Conservation (phyloP, 805 yeast genomes). For the Sugiyamaella americana region DNA sequence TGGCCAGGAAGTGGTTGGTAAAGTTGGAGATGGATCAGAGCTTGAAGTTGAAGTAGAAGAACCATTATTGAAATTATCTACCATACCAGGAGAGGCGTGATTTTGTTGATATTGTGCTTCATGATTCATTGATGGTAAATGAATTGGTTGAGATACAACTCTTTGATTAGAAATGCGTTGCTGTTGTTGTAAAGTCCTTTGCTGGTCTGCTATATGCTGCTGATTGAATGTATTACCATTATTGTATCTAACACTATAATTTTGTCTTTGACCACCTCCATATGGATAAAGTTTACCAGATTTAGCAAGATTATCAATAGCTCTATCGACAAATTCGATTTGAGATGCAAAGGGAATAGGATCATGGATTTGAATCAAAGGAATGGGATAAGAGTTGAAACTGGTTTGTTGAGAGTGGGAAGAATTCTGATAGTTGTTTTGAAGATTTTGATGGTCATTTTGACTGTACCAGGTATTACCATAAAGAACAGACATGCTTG, state of each 20-base stretch:
- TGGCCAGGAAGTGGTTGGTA: slow-evolving; percentile 1
- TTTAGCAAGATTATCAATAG: slow-evolving; percentile 11
- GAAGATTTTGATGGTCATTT: too few species aligned
- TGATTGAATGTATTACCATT: not conserved
- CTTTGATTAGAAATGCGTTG: not conserved
- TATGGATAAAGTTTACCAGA: slow-evolving; percentile 3
- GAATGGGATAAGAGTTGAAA: too few species aligned
- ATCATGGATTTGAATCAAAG: not conserved
- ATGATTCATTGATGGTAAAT: not conserved
- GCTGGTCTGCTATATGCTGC: not conserved
- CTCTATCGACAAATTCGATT: slow-evolving; percentile 15
- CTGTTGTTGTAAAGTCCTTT: slow-evolving; percentile 4
- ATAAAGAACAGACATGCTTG: too few species aligned
- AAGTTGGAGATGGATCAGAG: slow-evolving; percentile 20
- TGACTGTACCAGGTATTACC: too few species aligned
- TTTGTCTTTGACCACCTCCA: not conserved
- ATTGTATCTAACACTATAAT: not conserved
- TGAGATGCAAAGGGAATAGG: slow-evolving; percentile 17
- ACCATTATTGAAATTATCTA: not conserved
- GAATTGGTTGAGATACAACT: not conserved
- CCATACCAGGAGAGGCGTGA: not conserved
- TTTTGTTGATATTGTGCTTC: not conserved
- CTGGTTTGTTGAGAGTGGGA: too few species aligned
- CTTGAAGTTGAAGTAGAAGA: slow-evolving; percentile 12
- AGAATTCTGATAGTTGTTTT: too few species aligned